Base-by-base conservation (phyloP, 2,329 filamentous ascomycete species). In the Acarospora socialis region DNA sequence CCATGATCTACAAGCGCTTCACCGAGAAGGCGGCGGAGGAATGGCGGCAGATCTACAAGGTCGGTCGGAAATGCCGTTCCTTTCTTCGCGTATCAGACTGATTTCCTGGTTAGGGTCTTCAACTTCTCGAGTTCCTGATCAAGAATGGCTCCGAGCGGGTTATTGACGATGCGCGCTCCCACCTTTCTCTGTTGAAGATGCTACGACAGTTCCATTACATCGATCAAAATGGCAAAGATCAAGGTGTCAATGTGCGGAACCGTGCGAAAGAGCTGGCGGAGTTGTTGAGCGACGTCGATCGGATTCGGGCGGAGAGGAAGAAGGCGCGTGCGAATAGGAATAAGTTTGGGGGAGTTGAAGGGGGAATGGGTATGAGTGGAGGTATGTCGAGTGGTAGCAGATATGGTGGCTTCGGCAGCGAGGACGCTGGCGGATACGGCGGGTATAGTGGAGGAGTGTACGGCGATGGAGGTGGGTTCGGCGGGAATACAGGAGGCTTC, bases 21-120 rank as follows among this genome's bases (percentile, higher is more conserved):
- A 98, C 90, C 39, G 90, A 98, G 56, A 98, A 98, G 65, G 71
- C 84, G 5, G 87, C 90, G 34, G 90, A 98, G 55, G 90, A 98
- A 61, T 98, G 90, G 90, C 74, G 90, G 45, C 90, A 98, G 57
- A 98, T 98, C 52, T 98, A 98, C 70, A 98, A 98, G 66, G 79
- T 83, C 39, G n/a, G n/a, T n/a, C n/a, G n/a, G n/a, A n/a, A n/a
- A n/a, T n/a, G n/a, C n/a, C n/a, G n/a, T n/a, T n/a, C n/a, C n/a
- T n/a, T n/a, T n/a, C n/a, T n/a, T n/a, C n/a, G n/a, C n/a, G n/a
- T n/a, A n/a, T n/a, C n/a, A n/a, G n/a, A 25, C 20, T 19, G 8
- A 27, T 8, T 9, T 19, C 19, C 32, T 21, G 4, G 7, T 15
- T 39, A 75, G 70, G 67, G 68, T 7, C 75, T 98, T 15, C 90